Percentiles rank a stretch among this genome's conserved stretches.
These are phyloP conservation scores for Tuber microsphaerosporum DNA, from an alignment of 495 filamentous ascomycete species.

Conservation along the genomic window DNA sequence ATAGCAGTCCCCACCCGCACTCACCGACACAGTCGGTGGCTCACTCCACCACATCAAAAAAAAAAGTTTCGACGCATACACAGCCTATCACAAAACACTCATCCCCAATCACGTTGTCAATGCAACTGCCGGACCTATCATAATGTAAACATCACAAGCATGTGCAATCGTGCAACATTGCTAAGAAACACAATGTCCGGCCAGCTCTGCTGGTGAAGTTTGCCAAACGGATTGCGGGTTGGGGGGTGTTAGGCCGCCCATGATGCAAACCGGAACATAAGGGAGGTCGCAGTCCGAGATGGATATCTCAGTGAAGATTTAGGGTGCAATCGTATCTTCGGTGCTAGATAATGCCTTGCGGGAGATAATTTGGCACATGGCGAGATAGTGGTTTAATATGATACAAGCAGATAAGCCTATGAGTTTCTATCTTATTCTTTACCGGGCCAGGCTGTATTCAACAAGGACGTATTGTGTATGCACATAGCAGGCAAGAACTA, in stretches of 20 bases:
- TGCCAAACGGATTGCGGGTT: neutral
- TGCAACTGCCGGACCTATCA: neutral
- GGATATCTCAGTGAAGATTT: neutral
- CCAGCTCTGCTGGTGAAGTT: neutral
- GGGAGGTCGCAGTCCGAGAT: neutral
- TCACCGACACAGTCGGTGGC: neutral
- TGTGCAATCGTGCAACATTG: neutral
- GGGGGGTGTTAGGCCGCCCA: neutral
- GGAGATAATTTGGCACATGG: neutral
- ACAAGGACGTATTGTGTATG: neutral
- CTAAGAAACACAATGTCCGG: neutral
- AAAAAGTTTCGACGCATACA: neutral
- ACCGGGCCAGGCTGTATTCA: neutral
- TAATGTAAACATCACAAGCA: neutral
- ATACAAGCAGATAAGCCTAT: neutral
- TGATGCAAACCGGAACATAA: neutral
- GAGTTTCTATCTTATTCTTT: neutral
- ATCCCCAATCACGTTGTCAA: neutral
- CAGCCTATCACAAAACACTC: neutral
- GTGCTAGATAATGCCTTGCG: neutral
- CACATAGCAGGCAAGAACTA: neutral
- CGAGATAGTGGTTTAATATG: neutral
- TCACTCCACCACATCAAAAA: neutral
- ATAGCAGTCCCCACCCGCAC: neutral
- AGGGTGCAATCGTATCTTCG: neutral